A percentile compares a stretch with the other conserved stretches of the same genome.
Conservation (phyloP, 148 eudicot species). For the Silene conica region DNA sequence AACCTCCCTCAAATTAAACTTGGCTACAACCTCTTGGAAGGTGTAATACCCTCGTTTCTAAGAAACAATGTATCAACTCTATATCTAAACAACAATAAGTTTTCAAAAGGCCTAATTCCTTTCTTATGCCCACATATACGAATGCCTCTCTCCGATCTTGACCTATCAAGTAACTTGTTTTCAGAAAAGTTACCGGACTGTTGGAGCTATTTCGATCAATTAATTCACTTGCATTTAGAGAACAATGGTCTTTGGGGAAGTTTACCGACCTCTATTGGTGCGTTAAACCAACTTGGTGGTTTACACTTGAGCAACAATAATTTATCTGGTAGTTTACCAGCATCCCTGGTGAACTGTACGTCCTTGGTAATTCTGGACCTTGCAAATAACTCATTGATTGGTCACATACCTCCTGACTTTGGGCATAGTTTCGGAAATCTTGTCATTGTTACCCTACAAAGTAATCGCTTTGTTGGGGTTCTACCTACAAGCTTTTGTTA, state of each 20-base stretch:
- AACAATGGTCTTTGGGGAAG: slow-evolving; percentile 8
- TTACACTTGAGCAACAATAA: slow-evolving; percentile 16
- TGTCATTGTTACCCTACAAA: slow-evolving; percentile 9
- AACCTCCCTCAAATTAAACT: background rate
- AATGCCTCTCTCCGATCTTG: background rate
- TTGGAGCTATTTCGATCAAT: slow-evolving; percentile 12
- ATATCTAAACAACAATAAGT: background rate
- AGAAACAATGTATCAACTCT: background rate
- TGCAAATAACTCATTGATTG: slow-evolving; percentile 6
- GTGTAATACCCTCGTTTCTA: background rate
- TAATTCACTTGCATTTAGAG: background rate
- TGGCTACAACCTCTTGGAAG: background rate
- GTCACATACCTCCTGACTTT: slow-evolving; percentile 11
- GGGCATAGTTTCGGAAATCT: slow-evolving; percentile 3
- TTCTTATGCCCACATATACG: background rate
- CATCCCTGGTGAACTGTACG: slow-evolving; percentile 3
- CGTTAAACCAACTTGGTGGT: background rate
- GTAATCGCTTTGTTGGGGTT: slow-evolving; percentile 7
- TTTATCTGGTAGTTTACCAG: slow-evolving; percentile 16
- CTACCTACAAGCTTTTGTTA: slow-evolving; percentile 20
- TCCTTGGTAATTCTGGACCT: slow-evolving; percentile 20
- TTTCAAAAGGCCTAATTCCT: background rate
- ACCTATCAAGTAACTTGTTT: slow-evolving; percentile 21
- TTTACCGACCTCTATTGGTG: slow-evolving; percentile 15
- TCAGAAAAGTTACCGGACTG: slow-evolving; percentile 16